phyloP scores from a whole-genome alignment of 75 land plant genomes.

The Isoetes taiwanensis region DNA sequence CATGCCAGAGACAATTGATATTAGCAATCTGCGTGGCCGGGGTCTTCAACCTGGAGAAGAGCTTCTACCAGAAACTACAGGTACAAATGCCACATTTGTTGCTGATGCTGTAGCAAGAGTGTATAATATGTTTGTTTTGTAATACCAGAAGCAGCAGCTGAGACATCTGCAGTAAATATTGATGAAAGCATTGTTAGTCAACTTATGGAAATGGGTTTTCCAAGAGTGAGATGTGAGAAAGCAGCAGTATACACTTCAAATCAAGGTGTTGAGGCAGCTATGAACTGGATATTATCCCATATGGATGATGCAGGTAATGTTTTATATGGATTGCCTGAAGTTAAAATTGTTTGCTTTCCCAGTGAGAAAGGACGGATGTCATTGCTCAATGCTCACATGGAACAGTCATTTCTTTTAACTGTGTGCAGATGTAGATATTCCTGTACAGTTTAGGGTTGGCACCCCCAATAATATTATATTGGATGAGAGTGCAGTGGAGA shows the following conservation, averaged over 20 bases:
- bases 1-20: constrained; percentile 89
- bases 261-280: constrained; percentile 71
- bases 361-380: not conserved
- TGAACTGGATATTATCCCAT: constrained; percentile 90
- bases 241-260: constrained; percentile 88
- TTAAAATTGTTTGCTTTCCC: not conserved
- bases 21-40: constrained; percentile 74
- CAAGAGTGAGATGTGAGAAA: constrained; percentile 79
- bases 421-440: constrained; percentile 68
- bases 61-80: constrained; percentile 62
- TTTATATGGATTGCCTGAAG: not conserved
- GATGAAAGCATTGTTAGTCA: constrained; percentile 76
- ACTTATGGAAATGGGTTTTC: constrained; percentile 84
- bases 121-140: not conserved
- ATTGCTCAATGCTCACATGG: not conserved
- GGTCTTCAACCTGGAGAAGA: constrained; percentile 91
- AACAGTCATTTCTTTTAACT: not conserved
- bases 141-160: not conserved
- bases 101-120: not conserved
- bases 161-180: constrained; percentile 38
- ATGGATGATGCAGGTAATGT: constrained; percentile 91
- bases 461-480: constrained; percentile 1
- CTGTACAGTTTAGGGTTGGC: constrained; percentile 22
- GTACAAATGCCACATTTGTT: constrained; percentile 1
- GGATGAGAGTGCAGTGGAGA: constrained; percentile 54